Conservation (phyloP, 192 early-diverging fungal species). For the Rhizoclosmatium globosum region DNA sequence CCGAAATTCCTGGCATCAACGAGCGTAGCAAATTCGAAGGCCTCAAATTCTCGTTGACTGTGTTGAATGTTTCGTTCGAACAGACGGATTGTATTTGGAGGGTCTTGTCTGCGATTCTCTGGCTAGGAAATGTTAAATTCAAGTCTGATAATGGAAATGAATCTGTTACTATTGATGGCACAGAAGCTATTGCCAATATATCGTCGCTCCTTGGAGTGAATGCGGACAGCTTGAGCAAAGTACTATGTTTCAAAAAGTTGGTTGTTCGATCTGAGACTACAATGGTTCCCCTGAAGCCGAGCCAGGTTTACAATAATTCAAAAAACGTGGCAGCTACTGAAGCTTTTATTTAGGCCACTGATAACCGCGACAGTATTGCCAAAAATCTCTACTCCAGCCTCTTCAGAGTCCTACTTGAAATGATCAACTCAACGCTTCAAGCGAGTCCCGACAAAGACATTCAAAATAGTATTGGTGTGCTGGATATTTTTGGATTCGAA, state of each 20-base stretch:
- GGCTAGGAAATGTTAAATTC: slow-evolving; percentile 59
- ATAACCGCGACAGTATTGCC: slow-evolving; percentile 65
- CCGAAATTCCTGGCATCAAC: slow-evolving; percentile 57
- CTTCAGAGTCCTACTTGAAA: slow-evolving; percentile 61
- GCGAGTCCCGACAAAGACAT: slow-evolving; percentile 35
- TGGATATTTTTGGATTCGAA: slow-evolving; percentile 73
- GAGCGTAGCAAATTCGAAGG: slow-evolving; percentile 69
- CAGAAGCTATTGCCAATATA: slow-evolving; percentile 75
- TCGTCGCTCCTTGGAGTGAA: slow-evolving; percentile 85
- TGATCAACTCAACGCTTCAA: slow-evolving; percentile 58
- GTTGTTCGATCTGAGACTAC: slow-evolving; percentile 88
- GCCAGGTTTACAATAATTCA: slow-evolving; percentile 61
- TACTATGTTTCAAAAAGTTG: slow-evolving; percentile 85
- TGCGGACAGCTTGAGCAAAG: slow-evolving; percentile 71
- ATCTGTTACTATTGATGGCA: slow-evolving; percentile 79
- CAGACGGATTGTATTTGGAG: slow-evolving; percentile 59
- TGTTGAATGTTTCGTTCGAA: slow-evolving; percentile 67
- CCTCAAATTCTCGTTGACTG: slow-evolving; percentile 82
- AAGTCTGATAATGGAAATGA: slow-evolving; percentile 67
- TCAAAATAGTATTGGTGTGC: slow-evolving; percentile 58
- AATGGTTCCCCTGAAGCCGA: slow-evolving; percentile 87
- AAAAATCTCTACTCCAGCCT: slow-evolving; percentile 62
- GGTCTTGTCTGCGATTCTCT: slow-evolving; percentile 51
- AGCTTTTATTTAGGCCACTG: slow-evolving; percentile 53
- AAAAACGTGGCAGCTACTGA: not conserved